A percentile compares a stretch with the other conserved stretches of the same genome.
phyloP scores from a whole-genome alignment of 2,329 filamentous ascomycete species.

The Sporothrix schenckii region DNA sequence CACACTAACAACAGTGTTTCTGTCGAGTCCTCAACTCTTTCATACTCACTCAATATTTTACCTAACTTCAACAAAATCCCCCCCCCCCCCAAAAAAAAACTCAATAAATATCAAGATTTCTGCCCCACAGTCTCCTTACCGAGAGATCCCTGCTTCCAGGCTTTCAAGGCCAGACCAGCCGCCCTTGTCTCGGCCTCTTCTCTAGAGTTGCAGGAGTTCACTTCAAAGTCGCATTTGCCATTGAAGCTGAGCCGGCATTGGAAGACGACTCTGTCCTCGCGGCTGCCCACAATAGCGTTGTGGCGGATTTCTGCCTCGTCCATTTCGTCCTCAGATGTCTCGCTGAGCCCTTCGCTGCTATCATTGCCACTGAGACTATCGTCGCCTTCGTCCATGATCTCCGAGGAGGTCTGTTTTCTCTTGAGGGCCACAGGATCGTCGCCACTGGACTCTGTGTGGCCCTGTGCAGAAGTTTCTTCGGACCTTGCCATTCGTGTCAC shows the following conservation, averaged over 20 bases:
- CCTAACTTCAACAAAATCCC: background rate
- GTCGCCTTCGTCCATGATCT: background rate
- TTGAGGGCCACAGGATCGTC: background rate
- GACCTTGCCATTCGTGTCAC: conserved; percentile 39
- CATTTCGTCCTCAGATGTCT: background rate
- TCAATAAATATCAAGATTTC: background rate
- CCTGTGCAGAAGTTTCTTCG: conserved; percentile 17
- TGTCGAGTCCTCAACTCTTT: background rate
- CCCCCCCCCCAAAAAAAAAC: background rate
- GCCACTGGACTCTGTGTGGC: background rate
- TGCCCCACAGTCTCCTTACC: background rate
- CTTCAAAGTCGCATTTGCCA: conserved; percentile 49
- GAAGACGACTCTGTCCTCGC: conserved; percentile 37
- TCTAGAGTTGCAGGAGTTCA: conserved; percentile 51
- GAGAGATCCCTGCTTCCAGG: conserved; percentile 33
- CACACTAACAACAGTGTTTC: background rate
- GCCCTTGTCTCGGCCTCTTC: conserved; percentile 61
- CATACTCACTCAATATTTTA: background rate
- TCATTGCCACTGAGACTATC: background rate
- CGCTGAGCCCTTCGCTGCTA: background rate
- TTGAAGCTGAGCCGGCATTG: conserved; percentile 56
- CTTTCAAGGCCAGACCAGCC: conserved; percentile 54
- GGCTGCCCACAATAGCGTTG: background rate
- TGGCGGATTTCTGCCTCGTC: conserved; percentile 8
- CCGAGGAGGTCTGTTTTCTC: conserved; percentile 16